Percentiles rank a stretch among this genome's conserved stretches.
phyloP scores from a whole-genome alignment of 1,284 basidiomycete genomes.

The Trichosporon inkin region DNA sequence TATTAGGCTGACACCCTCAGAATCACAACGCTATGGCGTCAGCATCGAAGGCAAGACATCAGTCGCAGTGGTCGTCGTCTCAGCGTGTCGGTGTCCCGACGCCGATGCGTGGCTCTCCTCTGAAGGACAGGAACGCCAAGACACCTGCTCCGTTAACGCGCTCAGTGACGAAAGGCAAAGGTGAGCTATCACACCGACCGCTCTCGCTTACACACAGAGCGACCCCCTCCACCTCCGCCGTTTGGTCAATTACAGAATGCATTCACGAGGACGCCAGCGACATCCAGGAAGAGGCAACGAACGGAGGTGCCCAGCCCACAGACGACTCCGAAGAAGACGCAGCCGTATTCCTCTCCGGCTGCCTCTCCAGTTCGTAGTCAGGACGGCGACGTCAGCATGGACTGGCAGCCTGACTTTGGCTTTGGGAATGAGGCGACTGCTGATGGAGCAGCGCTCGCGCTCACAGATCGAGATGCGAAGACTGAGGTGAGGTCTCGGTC shows the following conservation, averaged over 20 bases:
- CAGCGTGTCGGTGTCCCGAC: constrained; percentile 15
- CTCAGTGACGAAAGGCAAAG: constrained; percentile 31
- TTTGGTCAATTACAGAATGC: constrained; percentile 39
- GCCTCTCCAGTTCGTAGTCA: constrained; percentile 15
- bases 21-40: constrained; percentile 22
- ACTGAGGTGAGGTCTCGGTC: constrained; percentile 23
- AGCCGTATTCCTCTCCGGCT: constrained; percentile 1
- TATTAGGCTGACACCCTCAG: constrained; percentile 13
- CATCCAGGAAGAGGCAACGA: constrained; percentile 30
- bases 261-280: constrained; percentile 29
- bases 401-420: constrained; percentile 21
- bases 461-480: constrained; percentile 15
- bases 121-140: constrained; percentile 12
- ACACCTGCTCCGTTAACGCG: constrained; percentile 25
- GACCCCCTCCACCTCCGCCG: constrained; percentile 24
- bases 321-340: constrained; percentile 19
- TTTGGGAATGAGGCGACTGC: not conserved
- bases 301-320: constrained; percentile 28
- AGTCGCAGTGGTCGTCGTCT: constrained; percentile 20
- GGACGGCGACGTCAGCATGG: constrained; percentile 13
- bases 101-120: constrained; percentile 14
- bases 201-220: constrained; percentile 12
- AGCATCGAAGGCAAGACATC: constrained; percentile 22
- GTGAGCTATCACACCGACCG: constrained; percentile 14
- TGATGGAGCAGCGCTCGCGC: not conserved